Evolutionary conservation across 108 stramenopile species (phyloP).

Genomic region (Nitzschia sp.): DNA sequence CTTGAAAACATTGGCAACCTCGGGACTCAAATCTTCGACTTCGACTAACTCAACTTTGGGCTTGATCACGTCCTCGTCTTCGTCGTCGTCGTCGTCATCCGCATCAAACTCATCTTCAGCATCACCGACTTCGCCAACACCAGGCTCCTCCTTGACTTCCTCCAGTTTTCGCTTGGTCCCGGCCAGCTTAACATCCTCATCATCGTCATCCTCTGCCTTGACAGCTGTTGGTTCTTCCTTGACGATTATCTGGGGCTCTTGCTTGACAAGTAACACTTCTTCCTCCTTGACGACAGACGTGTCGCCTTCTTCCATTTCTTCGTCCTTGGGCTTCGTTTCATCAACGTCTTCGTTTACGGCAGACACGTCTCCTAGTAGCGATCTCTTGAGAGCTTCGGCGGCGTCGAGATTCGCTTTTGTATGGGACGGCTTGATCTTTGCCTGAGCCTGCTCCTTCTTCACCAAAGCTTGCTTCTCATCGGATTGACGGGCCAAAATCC

Average conservation of each 20-base stretch:
- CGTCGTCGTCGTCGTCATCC: slow-evolving; percentile 30
- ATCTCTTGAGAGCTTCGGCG: slow-evolving; percentile 64
- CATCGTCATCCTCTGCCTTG: slow-evolving; percentile 13
- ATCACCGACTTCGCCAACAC: slow-evolving; percentile 41
- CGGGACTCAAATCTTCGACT: slow-evolving; percentile 50
- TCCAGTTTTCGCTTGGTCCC: slow-evolving; percentile 33
- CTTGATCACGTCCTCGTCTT: slow-evolving; percentile 45
- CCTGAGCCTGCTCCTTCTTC: slow-evolving; percentile 48
- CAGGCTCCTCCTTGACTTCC: slow-evolving; percentile 21
- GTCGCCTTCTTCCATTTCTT: background rate
- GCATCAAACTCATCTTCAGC: slow-evolving; percentile 51
- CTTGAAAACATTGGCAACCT: slow-evolving; percentile 65
- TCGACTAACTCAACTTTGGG: slow-evolving; percentile 9
- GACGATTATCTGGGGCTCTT: background rate
- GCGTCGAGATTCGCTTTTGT: slow-evolving; percentile 65
- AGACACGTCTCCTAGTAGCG: slow-evolving; percentile 21
- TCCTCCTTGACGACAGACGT: slow-evolving; percentile 14
- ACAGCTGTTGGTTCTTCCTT: slow-evolving; percentile 9
- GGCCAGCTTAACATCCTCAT: slow-evolving; percentile 25
- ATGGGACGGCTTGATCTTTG: slow-evolving; percentile 49
- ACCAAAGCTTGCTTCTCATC: slow-evolving; percentile 23
- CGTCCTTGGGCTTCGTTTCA: slow-evolving; percentile 13
- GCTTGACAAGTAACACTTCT: background rate
- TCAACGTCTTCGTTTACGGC: slow-evolving; percentile 27
- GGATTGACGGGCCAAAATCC: slow-evolving; percentile 59